A percentile compares a stretch with the other conserved stretches of the same genome.
These are phyloP conservation scores for Tuber calosporum DNA, from an alignment of 495 filamentous ascomycete species.

Conservation along the genomic window DNA sequence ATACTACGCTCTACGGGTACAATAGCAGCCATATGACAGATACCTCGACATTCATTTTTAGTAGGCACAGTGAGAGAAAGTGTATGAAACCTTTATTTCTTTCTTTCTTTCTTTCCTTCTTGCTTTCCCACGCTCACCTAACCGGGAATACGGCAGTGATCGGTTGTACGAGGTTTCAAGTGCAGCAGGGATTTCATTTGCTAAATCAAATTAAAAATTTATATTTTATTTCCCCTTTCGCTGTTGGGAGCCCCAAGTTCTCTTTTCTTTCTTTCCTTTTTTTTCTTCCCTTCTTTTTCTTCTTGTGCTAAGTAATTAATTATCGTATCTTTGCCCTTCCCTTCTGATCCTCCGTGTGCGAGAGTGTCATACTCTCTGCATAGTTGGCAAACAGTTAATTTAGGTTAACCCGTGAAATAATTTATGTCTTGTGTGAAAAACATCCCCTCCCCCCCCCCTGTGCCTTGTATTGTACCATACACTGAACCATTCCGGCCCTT, in stretches of 20 bases:
- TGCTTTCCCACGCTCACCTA: too few relatives aligned
- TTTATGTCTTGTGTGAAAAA: too few relatives aligned
- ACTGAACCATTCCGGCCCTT: neutral
- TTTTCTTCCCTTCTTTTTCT: neutral
- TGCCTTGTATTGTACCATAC: neutral
- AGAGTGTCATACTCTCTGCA: too few relatives aligned
- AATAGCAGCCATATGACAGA: neutral
- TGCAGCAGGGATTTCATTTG: slow-evolving; percentile 28
- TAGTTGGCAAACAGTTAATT: too few relatives aligned
- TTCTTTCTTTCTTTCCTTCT: too few relatives aligned
- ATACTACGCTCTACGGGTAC: neutral
- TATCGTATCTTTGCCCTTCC: slow-evolving; percentile 14
- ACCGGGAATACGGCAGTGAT: slow-evolving; percentile 32
- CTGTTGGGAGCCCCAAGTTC: slow-evolving; percentile 15
- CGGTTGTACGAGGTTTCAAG: slow-evolving; percentile 40
- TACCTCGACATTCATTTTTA: neutral
- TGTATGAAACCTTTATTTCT: neutral
- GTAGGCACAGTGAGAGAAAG: neutral
- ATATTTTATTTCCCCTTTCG: slow-evolving; percentile 23
- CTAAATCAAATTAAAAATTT: too few relatives aligned
- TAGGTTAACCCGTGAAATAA: too few relatives aligned
- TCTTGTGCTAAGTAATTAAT: slow-evolving; percentile 23
- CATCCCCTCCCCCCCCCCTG: too few relatives aligned
- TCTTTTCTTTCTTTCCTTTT: slow-evolving; percentile 13
- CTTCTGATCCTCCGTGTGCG: too few relatives aligned